Base-by-base conservation (phyloP, 2,329 filamentous ascomycete species). In the Aaosphaeria arxii region DNA sequence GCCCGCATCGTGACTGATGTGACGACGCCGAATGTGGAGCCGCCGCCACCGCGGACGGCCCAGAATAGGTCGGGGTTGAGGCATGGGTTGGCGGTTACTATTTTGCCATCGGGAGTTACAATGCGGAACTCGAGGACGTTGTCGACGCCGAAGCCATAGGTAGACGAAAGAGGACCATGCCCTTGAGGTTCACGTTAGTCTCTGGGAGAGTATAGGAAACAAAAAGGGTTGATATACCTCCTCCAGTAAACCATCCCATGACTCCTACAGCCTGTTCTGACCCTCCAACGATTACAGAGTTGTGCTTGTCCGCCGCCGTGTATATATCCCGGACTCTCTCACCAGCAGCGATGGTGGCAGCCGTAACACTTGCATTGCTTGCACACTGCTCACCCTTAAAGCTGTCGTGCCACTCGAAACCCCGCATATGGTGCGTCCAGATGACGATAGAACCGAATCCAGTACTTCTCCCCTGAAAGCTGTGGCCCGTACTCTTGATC, bases 11-110 rank as follows among this genome's bases (percentile, higher is more conserved):
- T 49, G 7, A 57, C 55, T 46, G 60, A 52, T 0, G 55, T 53
- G 0, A 74, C 50, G 1, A 76, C 65, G 0, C 73, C 74, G 30
- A 71, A 75, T 4, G 74, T 75, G 1, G 67, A 71, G 6, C 67
- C 69, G 0, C 74, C 73, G 3, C 64, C 71, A 4, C 74, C 73
- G 1, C 68, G 59, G 3, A 75, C 60, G 0, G 72, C 73, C 58
- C 67, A 74, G 56, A 75, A 76, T 1, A 74, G 51, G 3, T 64
- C 55, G 3, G 58, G 43, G 30, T 69, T 59, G 0, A 53, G 43
- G 31, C 61, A 66, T 1, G 59, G 54, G 40, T 62, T 64, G 1
- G 56, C 47, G 4, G 56, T 11, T 3, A 55, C 41, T 1, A 52
- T 33, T 3, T 57, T 50, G 0, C 59, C 55, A 4, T 24, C 28